Evolutionary conservation across 257 asterid genomes (phyloP).

Genomic region (Cynanchum wilfordii): DNA sequence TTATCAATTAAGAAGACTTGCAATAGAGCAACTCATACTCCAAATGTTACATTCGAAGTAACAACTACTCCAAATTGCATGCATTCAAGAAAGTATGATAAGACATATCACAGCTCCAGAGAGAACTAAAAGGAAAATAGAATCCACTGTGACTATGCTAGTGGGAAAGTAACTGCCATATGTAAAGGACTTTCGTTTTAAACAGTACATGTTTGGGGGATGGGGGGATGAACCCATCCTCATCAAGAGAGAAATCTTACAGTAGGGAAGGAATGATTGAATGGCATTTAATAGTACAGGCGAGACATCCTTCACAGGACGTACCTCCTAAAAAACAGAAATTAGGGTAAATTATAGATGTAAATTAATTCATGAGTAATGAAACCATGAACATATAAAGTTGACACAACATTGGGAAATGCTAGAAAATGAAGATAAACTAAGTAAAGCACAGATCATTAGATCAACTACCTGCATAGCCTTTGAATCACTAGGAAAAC

Average conservation of each 20-base stretch:
- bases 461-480: constrained; percentile 55
- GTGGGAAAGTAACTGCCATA: neutral
- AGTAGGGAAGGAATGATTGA: constrained; percentile 68
- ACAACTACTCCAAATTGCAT: neutral
- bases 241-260: constrained; percentile 47
- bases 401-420: constrained; percentile 2
- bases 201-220: neutral
- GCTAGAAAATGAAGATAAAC: constrained; percentile 9
- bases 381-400: neutral
- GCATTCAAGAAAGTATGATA: neutral
- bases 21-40: neutral
- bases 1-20: neutral
- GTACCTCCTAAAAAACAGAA: constrained; percentile 68
- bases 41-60: neutral
- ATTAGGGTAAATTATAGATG: constrained; percentile 13
- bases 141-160: neutral
- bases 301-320: constrained; percentile 79
- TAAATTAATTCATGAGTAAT: neutral
- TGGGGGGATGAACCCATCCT: constrained; percentile 12
- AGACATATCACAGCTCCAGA: neutral
- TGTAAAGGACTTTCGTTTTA: neutral
- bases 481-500: constrained; percentile 75
- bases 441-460: constrained; percentile 5
- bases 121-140: neutral
- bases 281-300: constrained; percentile 79